Evolutionary conservation across 257 asterid species (phyloP).

Genomic region (Anisodus tanguticus): DNA sequence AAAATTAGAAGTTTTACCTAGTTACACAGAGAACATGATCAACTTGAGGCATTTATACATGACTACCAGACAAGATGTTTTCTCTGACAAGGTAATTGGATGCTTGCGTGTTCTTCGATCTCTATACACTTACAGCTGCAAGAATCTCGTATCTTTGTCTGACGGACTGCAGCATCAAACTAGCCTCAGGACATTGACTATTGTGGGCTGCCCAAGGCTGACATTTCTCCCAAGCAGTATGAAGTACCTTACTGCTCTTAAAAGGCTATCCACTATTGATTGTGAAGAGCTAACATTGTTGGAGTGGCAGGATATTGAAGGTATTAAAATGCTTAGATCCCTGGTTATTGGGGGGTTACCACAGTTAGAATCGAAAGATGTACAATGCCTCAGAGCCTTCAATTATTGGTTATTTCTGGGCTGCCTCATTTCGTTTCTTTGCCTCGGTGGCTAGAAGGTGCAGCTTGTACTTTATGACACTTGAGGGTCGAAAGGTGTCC

Average conservation of each 20-base stretch:
- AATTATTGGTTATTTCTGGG: background rate
- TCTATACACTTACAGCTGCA: background rate
- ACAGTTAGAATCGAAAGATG: background rate
- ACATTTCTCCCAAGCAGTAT: slow-evolving; percentile 15
- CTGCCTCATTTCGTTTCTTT: background rate
- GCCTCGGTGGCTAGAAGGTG: background rate
- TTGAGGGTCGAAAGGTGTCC: background rate
- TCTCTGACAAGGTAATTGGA: slow-evolving; percentile 14
- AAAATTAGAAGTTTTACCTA: background rate
- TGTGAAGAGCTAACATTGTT: slow-evolving; percentile 26
- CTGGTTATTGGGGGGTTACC: background rate
- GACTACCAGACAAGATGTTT: background rate
- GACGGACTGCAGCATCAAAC: background rate
- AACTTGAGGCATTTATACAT: background rate
- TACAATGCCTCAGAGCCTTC: slow-evolving; percentile 9
- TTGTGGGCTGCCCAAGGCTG: background rate
- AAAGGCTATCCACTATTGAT: background rate
- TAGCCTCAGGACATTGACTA: background rate
- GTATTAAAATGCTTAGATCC: background rate
- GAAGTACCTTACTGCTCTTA: slow-evolving; percentile 17
- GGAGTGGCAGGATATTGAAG: slow-evolving; percentile 19
- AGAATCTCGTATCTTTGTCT: background rate
- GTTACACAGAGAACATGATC: background rate
- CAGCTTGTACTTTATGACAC: background rate
- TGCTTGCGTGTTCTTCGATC: background rate